Evolutionary conservation across 2,329 filamentous ascomycete species (phyloP), one percentile per base, ranked within the genome.

Genomic region (Ambrosiella beaveri): DNA sequence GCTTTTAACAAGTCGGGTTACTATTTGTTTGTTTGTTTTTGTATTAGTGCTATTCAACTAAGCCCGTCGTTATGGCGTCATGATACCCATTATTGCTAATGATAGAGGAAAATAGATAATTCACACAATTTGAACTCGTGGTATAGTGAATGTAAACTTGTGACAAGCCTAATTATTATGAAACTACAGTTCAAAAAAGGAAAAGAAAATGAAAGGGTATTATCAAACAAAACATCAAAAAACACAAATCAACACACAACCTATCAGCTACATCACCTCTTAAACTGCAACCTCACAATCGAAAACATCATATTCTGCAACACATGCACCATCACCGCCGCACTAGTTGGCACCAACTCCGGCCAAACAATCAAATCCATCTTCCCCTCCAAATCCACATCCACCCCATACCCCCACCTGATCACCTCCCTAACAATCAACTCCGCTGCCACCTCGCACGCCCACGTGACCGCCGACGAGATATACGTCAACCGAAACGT

Each of bases 261-360:
- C n/a, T 17, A 15, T n/a, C 44, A n/a, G 13, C n/a, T n/a, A n/a
- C 2, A 8, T n/a, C n/a, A 15, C 17, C 27, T 51, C 38, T 68
- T 72, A 63, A 85, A 85, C 62, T 79, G 75, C 65, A 85, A 69
- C 62, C 81, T 75, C 40, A 84, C 78, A 64, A 85, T 85, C 51
- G 79, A 81, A 69, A 85, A 85, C 58, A 85, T 68, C 82, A 85
- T 85, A 66, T 85, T 85, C 69, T 85, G 82, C 68, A 85, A 65
- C 55, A 85, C 82, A 64, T 85, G 82, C 66, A 85, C 70, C 71
- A 80, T 80, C 19, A 84, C 81, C 19, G 78, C 79, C 17, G 82
- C 78, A 57, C 78, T 79, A 2, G 82, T 83, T 15, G 82, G 82
- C 64, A 85, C 68, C 64, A 85, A 68, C 70, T 85, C 82, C 1